These are phyloP conservation scores for Auriculariales sp. DNA, from an alignment of 768 basidiomycete genomes.

Conservation along the genomic window DNA sequence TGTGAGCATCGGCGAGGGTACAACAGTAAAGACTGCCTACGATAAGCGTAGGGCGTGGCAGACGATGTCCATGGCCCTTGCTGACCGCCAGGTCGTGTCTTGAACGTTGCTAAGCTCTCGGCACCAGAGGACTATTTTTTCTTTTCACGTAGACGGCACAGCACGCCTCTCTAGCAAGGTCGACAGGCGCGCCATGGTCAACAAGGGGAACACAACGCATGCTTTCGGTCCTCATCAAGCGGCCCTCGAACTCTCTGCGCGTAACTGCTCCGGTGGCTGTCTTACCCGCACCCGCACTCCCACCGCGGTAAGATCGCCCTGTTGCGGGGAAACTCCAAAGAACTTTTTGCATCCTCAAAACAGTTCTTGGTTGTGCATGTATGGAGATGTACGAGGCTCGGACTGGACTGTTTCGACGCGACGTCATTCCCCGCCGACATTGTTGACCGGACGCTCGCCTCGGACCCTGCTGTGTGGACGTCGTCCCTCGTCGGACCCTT, in stretches of 20 bases:
- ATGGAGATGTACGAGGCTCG: background rate
- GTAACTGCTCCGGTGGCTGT: background rate
- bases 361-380: constrained; percentile 1
- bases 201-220: background rate
- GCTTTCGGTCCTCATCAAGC: background rate
- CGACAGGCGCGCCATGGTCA: background rate
- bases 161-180: background rate
- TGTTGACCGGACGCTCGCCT: constrained; percentile 1
- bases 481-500: background rate
- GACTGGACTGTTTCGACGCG: background rate
- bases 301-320: background rate
- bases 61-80: constrained; percentile 1
- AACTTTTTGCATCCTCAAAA: background rate
- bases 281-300: background rate
- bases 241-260: too few relatives aligned
- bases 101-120: background rate
- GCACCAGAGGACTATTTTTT: background rate
- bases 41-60: background rate
- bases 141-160: background rate
- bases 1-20: background rate
- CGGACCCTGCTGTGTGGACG: background rate
- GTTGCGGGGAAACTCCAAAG: too few relatives aligned
- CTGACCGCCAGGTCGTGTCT: background rate
- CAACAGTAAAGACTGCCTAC: background rate
- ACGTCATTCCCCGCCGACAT: background rate